phyloP scores from a whole-genome alignment of 1,284 basidiomycete species.

The Exobasidium rhododendri region DNA sequence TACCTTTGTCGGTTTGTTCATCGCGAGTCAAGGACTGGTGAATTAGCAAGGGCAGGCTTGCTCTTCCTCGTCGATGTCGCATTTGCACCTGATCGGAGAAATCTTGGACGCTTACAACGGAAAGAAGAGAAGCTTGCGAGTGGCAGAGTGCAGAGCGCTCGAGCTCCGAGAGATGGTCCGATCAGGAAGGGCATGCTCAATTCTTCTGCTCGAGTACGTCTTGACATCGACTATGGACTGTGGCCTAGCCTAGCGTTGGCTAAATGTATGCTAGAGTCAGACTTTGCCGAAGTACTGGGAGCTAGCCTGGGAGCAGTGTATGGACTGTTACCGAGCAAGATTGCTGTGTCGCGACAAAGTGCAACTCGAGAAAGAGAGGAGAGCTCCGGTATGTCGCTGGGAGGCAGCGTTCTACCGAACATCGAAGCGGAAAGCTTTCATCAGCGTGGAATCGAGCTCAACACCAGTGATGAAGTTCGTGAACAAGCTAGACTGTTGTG shows the following conservation, averaged over 20 bases:
- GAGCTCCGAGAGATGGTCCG: background rate
- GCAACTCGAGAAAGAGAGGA: background rate
- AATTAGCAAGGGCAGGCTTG: constrained; percentile 86
- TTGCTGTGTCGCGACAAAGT: constrained; percentile 57
- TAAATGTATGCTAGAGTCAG: constrained; percentile 91
- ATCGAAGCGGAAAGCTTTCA: constrained; percentile 35
- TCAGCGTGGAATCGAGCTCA: constrained; percentile 44
- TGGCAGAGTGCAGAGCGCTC: background rate
- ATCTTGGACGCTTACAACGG: background rate
- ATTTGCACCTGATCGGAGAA: constrained; percentile 14
- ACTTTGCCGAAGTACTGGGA: constrained; percentile 91
- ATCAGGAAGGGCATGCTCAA: background rate
- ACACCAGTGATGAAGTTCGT: constrained; percentile 1
- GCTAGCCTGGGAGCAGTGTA: constrained; percentile 92
- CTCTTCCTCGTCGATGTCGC: constrained; percentile 84
- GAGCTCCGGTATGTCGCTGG: background rate
- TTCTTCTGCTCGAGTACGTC: background rate
- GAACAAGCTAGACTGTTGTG: constrained; percentile 63
- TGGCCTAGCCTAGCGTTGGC: constrained; percentile 62
- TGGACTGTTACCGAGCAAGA: constrained; percentile 81
- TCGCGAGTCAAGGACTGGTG: constrained; percentile 86
- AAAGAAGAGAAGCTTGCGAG: constrained; percentile 1
- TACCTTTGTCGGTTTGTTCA: constrained; percentile 93
- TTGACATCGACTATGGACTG: constrained; percentile 3
- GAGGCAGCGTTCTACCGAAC: constrained; percentile 56